phyloP scores from a whole-genome alignment of 1,284 basidiomycete genomes.

The Cerrena zonata region DNA sequence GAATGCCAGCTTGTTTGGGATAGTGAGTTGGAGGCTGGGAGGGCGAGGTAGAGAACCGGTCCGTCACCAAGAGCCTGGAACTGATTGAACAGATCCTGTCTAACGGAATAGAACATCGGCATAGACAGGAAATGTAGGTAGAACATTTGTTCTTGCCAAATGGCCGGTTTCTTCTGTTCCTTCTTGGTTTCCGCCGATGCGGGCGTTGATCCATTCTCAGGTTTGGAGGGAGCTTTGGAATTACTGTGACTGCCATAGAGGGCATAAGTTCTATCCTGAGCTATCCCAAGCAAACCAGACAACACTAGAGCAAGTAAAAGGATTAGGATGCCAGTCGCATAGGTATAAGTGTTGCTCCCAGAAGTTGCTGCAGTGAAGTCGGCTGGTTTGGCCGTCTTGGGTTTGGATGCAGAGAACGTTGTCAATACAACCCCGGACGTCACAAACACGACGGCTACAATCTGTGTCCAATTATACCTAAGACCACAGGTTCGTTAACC shows the following conservation, averaged over 20 bases:
- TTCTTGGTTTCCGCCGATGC: constrained; percentile 7
- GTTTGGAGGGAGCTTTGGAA: background rate
- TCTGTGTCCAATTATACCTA: constrained; percentile 67
- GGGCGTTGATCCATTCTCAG: background rate
- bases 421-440: constrained; percentile 80
- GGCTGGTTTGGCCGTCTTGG: constrained; percentile 12
- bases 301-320: constrained; percentile 75
- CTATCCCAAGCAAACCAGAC: constrained; percentile 77
- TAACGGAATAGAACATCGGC: constrained; percentile 63
- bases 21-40: constrained; percentile 20
- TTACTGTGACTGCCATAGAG: constrained; percentile 45
- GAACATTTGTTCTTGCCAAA: constrained; percentile 90
- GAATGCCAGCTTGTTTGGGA: constrained; percentile 16
- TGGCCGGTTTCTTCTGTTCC: constrained; percentile 18
- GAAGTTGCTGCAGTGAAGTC: constrained; percentile 2
- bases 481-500: background rate
- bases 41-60: constrained; percentile 24
- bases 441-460: constrained; percentile 72
- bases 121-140: constrained; percentile 76
- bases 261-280: constrained; percentile 79
- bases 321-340: constrained; percentile 69
- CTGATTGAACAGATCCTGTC: constrained; percentile 48
- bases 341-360: constrained; percentile 35
- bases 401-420: constrained; percentile 65
- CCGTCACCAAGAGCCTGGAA: constrained; percentile 40